Evolutionary conservation across 176 grass and related monocot species (phyloP), one percentile per base, ranked within the genome.

Genomic region (Eremochloa ophiuroides): DNA sequence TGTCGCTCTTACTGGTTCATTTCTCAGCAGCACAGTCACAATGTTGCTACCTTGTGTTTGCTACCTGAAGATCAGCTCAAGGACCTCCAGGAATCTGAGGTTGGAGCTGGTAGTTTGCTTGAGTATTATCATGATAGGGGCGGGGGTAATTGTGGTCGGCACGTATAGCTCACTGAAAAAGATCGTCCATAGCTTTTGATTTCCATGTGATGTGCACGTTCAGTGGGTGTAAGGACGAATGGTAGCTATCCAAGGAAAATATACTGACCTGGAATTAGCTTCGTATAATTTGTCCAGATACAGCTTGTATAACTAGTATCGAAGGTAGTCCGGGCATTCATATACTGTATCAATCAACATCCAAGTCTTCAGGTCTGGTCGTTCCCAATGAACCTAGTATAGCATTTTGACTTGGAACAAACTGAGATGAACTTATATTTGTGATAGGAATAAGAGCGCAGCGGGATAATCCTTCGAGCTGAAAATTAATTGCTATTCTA

Each of bases 11-110:
- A 92, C 89, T 0, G 94, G 94, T 6, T 88, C 94, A 1, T 26
- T 97, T 64, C 85, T 97, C 12, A 92, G 94, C 76, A 79, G 80
- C 72, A 92, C 85, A 0, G 83, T 90, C 23, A 92, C 92, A 30
- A 92, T 97, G 73, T 9, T 97, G 71, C 68, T 97, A 0, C 94
- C 92, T 0, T 97, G 92, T 11, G 26, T 69, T 13, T 97, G 92
- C 89, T 97, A 92, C 83, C 80, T 97, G 27, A 94, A 90, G 88
- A 92, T 94, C 78, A 82, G 78, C 22, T 87, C 89, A 16, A 92
- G 82, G 66, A 66, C 43, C 61, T 87, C 77, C 70, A 76, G 68
- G 51, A 89, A 80, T 28, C 43, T 66, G 69, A 80, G 94, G 30
- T 22, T 89, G 44, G 89, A 97, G 80, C 38, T 85, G 23, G 76